Evolutionary conservation across 2,329 filamentous ascomycete species (phyloP).

Genomic region (Ophiostoma quercus): DNA sequence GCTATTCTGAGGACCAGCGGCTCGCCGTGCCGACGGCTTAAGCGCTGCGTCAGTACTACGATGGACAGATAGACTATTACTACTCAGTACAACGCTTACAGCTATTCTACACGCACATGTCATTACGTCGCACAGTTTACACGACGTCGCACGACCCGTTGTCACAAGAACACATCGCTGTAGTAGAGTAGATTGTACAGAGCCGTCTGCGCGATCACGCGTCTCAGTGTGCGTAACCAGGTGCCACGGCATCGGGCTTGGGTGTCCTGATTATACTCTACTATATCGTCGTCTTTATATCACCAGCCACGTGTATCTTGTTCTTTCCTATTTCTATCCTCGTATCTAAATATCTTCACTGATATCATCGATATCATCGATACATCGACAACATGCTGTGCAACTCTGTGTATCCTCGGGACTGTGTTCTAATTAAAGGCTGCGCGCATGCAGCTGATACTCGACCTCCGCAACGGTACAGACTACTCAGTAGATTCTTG

Average conservation of each 20-base stretch:
- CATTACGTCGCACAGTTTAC: not conserved
- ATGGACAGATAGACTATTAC: too few relatives aligned
- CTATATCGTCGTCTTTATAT: not conserved
- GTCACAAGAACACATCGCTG: conserved; percentile 3
- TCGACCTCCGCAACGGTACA: not conserved
- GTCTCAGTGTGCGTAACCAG: conserved; percentile 9
- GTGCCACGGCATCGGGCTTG: not conserved
- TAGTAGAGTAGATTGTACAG: not conserved
- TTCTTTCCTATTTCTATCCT: not conserved
- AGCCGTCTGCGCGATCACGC: not conserved
- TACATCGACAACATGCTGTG: not conserved
- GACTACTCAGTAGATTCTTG: not conserved
- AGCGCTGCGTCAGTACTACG: not conserved
- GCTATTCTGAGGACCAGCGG: not conserved
- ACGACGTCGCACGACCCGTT: conserved; percentile 6
- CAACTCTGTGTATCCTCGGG: conserved; percentile 1
- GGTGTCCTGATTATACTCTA: not conserved
- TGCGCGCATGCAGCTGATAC: not conserved
- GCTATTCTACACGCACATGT: not conserved
- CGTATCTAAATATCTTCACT: too few relatives aligned
- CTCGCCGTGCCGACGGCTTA: not conserved
- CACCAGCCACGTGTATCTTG: not conserved
- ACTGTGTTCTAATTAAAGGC: not conserved
- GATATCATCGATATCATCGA: too few relatives aligned
- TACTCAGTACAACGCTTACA: too few relatives aligned